Percentiles rank a stretch among this genome's conserved stretches.
Conservation (phyloP, 106 monocot species). For the Amphibolis antarctica region DNA sequence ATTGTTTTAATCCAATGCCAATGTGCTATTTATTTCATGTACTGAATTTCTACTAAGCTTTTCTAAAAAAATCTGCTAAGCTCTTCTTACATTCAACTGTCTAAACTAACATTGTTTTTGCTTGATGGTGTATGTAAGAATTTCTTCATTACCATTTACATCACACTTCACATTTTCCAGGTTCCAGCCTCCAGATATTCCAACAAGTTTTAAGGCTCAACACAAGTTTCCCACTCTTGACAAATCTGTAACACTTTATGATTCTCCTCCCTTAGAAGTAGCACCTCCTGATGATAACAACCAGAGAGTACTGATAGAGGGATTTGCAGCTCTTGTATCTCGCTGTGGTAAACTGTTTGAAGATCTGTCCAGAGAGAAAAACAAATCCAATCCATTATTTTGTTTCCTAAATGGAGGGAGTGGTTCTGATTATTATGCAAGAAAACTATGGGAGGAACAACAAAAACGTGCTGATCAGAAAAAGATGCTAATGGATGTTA, state of each 20-base stretch:
- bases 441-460: conserved; percentile 88
- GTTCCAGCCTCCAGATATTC: conserved; percentile 73
- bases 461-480: conserved; percentile 34
- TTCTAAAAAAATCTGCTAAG: no score
- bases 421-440: conserved; percentile 65
- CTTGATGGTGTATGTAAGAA: background rate
- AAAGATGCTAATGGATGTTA: conserved; percentile 13
- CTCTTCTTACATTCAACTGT: no score
- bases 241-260: conserved; percentile 17
- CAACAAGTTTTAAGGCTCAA: conserved; percentile 43
- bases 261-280: conserved; percentile 59
- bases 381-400: conserved; percentile 71
- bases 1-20: no score
- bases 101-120: no score
- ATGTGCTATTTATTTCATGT: no score
- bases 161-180: conserved; percentile 25
- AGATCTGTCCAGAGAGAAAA: conserved; percentile 80
- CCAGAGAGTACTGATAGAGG: conserved; percentile 65
- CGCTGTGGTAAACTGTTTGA: conserved; percentile 85
- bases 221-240: conserved; percentile 59
- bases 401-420: conserved; percentile 68
- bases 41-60: no score
- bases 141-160: background rate
- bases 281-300: conserved; percentile 69
- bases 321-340: conserved; percentile 76